phyloP scores from a whole-genome alignment of 371 early-diverging fungal species.

The Circinella umbellata region DNA sequence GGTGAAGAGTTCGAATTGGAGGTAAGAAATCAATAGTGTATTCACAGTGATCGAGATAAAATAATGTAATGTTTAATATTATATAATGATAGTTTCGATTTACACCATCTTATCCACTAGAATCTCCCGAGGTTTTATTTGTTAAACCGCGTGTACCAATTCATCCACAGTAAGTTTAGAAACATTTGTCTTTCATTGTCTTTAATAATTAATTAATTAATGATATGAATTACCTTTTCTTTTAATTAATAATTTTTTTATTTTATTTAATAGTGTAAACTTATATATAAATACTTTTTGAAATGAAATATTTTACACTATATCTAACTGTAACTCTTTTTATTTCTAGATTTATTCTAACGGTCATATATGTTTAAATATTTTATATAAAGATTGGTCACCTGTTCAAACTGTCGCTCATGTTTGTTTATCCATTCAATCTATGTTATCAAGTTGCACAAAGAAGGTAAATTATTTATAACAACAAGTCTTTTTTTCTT shows the following conservation, averaged over 20 bases:
- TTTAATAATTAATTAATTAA: background rate
- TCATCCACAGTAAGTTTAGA: slow-evolving; percentile 84
- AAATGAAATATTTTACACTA: too few species aligned
- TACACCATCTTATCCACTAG: slow-evolving; percentile 82
- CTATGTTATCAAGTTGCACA: slow-evolving; percentile 88
- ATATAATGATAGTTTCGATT: slow-evolving; percentile 71
- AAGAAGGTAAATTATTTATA: slow-evolving; percentile 60
- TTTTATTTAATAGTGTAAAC: background rate
- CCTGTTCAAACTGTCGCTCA: slow-evolving; percentile 94
- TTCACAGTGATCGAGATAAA: background rate
- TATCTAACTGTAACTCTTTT: too few species aligned
- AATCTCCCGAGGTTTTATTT: slow-evolving; percentile 87
- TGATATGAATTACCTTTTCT: background rate
- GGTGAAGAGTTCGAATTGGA: slow-evolving; percentile 72
- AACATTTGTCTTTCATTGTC: background rate
- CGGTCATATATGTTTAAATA: slow-evolving; percentile 96
- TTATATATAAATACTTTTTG: too few species aligned
- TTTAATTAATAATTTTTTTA: background rate
- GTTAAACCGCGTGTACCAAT: slow-evolving; percentile 70
- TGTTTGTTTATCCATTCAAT: slow-evolving; percentile 92
- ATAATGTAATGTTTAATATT: too few species aligned
- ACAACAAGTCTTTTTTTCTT: background rate
- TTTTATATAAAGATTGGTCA: slow-evolving; percentile 94
- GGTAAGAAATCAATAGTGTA: slow-evolving; percentile 37
- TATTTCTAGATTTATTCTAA: slow-evolving; percentile 80